Evolutionary conservation across 2,329 filamentous ascomycete species (phyloP), one percentile per base, ranked within the genome.

Genomic region (Ilyonectria mors-panacis): DNA sequence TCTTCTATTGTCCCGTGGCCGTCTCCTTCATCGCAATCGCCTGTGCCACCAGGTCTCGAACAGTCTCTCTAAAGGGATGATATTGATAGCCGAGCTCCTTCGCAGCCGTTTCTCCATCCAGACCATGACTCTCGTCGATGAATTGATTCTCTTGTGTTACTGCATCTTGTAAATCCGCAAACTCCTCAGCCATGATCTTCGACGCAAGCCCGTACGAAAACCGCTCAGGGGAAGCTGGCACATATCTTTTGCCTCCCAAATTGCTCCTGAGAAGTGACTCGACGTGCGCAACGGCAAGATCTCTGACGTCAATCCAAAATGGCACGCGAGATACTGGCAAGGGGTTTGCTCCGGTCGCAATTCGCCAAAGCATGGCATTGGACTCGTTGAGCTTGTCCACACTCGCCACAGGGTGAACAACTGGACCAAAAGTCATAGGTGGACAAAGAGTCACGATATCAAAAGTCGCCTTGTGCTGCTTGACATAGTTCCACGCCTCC

Each of bases 181-280:
- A 86, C 28, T 78, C 75, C 2, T 80, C 78, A 1, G 69, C 70
- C 30, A 86, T 82, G 33, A 86, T 81, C 12, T 80, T 74, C 0
- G 83, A 81, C 0, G 83, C 85, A 13, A 83, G 63, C 0, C 77
- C 81, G 68, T 86, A 87, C 0, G 83, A 83, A 61, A 86, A 87
- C 6, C 78, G 76, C 68, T 86, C 82, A 0, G 82, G 79, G 0
- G 82, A 78, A 1, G 80, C 79, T 17, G 81, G 77, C 1, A 80
- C 76, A 64, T 80, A 86, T 48, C 85, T 72, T 68, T 82, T 82
- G 0, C 79, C 79, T 0, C 78, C 79, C 1, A 75, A 81, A 3
- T 80, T 79, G 0, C 75, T 75, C 3, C 70, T 73, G 13, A 85
- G 37, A 2, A 85, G 70, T 1, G 84, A 83, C 48, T 81, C 79